These are phyloP conservation scores for Fonsecaea monophora DNA, from an alignment of 2,329 filamentous ascomycete species.

Conservation along the genomic window DNA sequence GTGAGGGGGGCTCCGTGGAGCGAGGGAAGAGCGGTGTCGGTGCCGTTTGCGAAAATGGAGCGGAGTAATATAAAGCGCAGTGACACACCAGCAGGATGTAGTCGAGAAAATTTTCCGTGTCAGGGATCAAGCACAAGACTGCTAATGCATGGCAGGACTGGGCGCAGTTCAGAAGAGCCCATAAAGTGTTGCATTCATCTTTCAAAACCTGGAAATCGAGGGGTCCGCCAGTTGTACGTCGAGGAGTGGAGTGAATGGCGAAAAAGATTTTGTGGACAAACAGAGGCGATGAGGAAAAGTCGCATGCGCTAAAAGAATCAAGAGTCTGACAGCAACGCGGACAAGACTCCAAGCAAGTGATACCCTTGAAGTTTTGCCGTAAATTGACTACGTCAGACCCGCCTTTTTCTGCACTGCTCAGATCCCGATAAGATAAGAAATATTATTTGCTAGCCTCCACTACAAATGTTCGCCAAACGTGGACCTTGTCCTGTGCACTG, in stretches of 20 bases:
- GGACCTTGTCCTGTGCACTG: background rate
- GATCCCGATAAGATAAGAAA: conserved; percentile 3
- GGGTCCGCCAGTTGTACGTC: background rate
- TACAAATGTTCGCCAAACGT: background rate
- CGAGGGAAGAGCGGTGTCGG: conserved; percentile 31
- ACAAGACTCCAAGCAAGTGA: background rate
- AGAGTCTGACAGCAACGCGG: background rate
- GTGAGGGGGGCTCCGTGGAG: conserved; percentile 14
- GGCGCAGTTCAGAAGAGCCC: background rate
- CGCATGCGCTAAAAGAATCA: background rate
- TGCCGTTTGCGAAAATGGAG: conserved; percentile 10
- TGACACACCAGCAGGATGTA: background rate
- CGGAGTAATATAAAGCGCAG: background rate
- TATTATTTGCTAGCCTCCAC: conserved; percentile 2
- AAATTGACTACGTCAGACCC: background rate
- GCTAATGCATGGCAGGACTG: background rate
- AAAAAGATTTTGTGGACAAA: conserved; percentile 8
- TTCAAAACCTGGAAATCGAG: conserved; percentile 10
- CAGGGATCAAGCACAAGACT: background rate
- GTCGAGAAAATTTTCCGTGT: background rate
- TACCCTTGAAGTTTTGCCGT: background rate
- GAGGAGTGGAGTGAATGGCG: background rate
- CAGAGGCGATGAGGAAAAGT: conserved; percentile 5
- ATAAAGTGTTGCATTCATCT: conserved; percentile 14
- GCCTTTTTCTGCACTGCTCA: background rate